Percentiles rank a stretch among this genome's conserved stretches.
Conservation (phyloP, 371 early-diverging fungal genomes). For the Synchytrium microbalum region DNA sequence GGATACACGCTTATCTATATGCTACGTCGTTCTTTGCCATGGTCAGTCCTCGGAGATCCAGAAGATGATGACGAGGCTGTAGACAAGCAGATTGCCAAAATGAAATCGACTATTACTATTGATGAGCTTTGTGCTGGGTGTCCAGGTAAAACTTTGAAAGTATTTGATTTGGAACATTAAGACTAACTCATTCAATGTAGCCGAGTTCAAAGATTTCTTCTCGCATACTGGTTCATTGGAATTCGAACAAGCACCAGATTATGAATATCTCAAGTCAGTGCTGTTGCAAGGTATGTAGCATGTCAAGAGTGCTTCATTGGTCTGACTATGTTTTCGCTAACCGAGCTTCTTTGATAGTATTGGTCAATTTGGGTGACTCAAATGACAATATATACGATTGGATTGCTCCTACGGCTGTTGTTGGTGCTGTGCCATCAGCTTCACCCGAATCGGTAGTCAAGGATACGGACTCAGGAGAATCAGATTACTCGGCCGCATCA, state of each 20-base stretch:
- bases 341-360: conserved; percentile 39
- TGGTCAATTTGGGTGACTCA: conserved; percentile 60
- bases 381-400: conserved; percentile 95
- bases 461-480: too few relatives aligned
- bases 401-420: too few relatives aligned
- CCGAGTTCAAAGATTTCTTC: conserved; percentile 86
- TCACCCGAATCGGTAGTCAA: too few relatives aligned
- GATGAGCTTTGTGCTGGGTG: too few relatives aligned
- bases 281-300: conserved; percentile 59
- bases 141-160: too few relatives aligned
- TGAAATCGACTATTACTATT: too few relatives aligned
- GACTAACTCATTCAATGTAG: too few relatives aligned
- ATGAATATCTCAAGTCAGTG: conserved; percentile 77
- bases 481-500: too few relatives aligned
- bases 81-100: too few relatives aligned
- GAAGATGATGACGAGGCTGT: too few relatives aligned
- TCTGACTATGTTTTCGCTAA: not conserved
- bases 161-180: too few relatives aligned
- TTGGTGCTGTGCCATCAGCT: too few relatives aligned
- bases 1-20: conserved; percentile 97
- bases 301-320: not conserved
- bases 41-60: conserved; percentile 96
- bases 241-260: conserved; percentile 96
- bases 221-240: conserved; percentile 83
- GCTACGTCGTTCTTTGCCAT: conserved; percentile 85